phyloP scores from a whole-genome alignment of 2,329 filamentous ascomycete genomes.

The Aspergillus puulaauensis region DNA sequence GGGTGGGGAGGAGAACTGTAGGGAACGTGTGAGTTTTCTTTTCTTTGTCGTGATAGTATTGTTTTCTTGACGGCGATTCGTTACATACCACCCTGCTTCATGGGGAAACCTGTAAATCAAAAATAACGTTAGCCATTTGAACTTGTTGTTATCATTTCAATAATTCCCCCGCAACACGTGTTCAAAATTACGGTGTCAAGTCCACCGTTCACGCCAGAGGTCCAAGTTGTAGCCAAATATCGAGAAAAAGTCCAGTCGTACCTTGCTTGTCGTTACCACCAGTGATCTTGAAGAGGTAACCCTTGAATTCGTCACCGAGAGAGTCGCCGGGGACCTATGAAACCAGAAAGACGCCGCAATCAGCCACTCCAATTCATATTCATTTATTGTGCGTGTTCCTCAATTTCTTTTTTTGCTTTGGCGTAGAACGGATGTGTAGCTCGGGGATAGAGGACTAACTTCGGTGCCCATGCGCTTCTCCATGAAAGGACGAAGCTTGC shows the following conservation, averaged over 20 bases:
- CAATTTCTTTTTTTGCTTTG: not conserved
- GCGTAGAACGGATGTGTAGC: constrained; percentile 8
- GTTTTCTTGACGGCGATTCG: constrained; percentile 20
- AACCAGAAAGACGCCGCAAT: constrained; percentile 28
- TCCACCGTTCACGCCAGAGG: not conserved
- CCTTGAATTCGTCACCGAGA: constrained; percentile 99
- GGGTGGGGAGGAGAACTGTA: constrained; percentile 81
- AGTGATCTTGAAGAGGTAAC: constrained; percentile 99
- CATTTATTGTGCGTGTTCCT: constrained; percentile 2
- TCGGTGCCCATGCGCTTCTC: constrained; percentile 80
- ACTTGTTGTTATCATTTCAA: not conserved
- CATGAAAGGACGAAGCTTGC: constrained; percentile 98
- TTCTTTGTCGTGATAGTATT: constrained; percentile 16
- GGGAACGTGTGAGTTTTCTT: constrained; percentile 20
- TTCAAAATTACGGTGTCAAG: not conserved
- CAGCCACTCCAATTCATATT: constrained; percentile 28
- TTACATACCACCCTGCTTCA: constrained; percentile 88
- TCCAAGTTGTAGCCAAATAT: not conserved
- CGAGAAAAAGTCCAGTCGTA: constrained; percentile 25
- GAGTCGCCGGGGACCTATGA: constrained; percentile 82
- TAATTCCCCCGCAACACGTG: not conserved
- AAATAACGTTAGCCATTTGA: constrained; percentile 26
- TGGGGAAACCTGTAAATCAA: constrained; percentile 72
- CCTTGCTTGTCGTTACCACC: constrained; percentile 99
- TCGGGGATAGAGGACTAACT: constrained; percentile 36